Conservation (phyloP, 176 grass and related monocot species). For the Oryza officinalis region DNA sequence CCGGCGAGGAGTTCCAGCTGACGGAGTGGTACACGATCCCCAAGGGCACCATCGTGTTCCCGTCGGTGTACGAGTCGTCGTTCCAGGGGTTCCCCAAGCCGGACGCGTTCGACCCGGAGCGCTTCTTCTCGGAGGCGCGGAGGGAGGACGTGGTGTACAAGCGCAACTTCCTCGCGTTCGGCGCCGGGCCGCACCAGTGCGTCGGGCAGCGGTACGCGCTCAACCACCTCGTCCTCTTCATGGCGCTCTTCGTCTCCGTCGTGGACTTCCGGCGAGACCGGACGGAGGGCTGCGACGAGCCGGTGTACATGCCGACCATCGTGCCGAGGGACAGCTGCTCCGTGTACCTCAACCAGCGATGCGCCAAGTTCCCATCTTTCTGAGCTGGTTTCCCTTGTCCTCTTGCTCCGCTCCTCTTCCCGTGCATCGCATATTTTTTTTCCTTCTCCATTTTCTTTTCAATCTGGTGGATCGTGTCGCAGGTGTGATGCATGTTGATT, state of each 20-base stretch:
- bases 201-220: slow-evolving; percentile 88
- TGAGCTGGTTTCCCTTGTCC: slow-evolving; percentile 5
- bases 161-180: slow-evolving; percentile 85
- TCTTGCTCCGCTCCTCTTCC: not conserved
- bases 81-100: slow-evolving; percentile 78
- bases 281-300: slow-evolving; percentile 63
- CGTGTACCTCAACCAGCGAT: slow-evolving; percentile 53
- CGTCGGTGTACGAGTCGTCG: slow-evolving; percentile 82
- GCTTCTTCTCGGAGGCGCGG: slow-evolving; percentile 65
- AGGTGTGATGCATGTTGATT: not conserved
- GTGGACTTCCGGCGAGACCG: slow-evolving; percentile 63
- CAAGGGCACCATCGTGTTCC: slow-evolving; percentile 90
- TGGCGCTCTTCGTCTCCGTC: slow-evolving; percentile 71
- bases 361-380: slow-evolving; percentile 42
- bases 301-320: slow-evolving; percentile 78
- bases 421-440: not conserved
- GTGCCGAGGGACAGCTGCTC: slow-evolving; percentile 76
- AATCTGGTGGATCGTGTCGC: not conserved
- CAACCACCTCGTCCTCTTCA: slow-evolving; percentile 86
- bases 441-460: not conserved
- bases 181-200: slow-evolving; percentile 91
- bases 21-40: slow-evolving; percentile 95
- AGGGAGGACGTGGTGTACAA: slow-evolving; percentile 77
- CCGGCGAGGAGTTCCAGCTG: slow-evolving; percentile 65
- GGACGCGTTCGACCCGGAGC: slow-evolving; percentile 76